These are phyloP conservation scores for Trypanosoma vivax DNA, from an alignment of 208 protist genomes.

Conservation along the genomic window DNA sequence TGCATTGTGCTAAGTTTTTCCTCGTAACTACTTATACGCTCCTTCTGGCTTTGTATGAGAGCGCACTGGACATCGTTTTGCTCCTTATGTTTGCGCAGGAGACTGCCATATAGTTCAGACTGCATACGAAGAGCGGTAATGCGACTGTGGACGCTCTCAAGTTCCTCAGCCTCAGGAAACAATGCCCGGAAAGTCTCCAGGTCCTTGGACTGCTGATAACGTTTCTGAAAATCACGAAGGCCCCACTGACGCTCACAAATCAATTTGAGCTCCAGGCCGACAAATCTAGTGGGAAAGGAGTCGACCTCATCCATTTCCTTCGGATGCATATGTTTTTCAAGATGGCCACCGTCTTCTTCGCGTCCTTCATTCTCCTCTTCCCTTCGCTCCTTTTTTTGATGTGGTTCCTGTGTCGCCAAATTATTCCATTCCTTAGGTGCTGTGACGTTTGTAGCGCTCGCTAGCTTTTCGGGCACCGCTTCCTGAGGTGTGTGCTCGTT, in stretches of 20 bases:
- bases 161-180: slow-evolving; percentile 75
- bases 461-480: neutral
- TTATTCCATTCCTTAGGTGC: neutral
- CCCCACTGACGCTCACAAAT: slow-evolving; percentile 61
- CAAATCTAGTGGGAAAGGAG: slow-evolving; percentile 30
- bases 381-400: slow-evolving; percentile 19
- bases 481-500: too few relatives aligned
- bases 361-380: slow-evolving; percentile 5
- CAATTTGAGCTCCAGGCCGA: slow-evolving; percentile 73
- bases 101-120: slow-evolving; percentile 71
- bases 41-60: slow-evolving; percentile 73
- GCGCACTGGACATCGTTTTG: slow-evolving; percentile 81
- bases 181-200: slow-evolving; percentile 60
- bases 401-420: neutral
- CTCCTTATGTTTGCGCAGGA: slow-evolving; percentile 77
- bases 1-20: slow-evolving; percentile 78
- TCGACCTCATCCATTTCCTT: slow-evolving; percentile 1
- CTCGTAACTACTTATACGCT: slow-evolving; percentile 73
- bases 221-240: slow-evolving; percentile 51
- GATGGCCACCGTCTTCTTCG: slow-evolving; percentile 1
- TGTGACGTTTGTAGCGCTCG: neutral
- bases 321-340: neutral
- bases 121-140: slow-evolving; percentile 68
- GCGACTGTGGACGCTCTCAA: slow-evolving; percentile 67
- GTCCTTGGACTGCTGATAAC: slow-evolving; percentile 47